Evolutionary conservation across 1,139 yeast species (phyloP), one percentile per base, ranked within the genome.

Genomic region (Suhomyces bribrorum): DNA sequence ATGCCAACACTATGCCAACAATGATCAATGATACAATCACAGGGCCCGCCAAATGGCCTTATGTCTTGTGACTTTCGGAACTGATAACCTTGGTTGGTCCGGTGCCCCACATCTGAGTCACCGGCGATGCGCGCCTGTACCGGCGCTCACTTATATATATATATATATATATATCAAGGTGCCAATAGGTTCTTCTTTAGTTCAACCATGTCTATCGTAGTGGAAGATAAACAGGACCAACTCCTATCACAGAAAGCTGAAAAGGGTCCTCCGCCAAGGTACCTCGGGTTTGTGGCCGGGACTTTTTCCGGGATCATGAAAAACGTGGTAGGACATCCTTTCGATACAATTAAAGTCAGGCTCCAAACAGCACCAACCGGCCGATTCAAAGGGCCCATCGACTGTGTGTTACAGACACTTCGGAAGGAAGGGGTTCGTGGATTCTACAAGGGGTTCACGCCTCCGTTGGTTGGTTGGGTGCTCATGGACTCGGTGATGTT

Each of bases 391-490:
- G 96, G 95, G 2, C 95, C 96, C 0, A 55, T 86, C 53, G 95
- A 88, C 57, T 86, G 95, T 60, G 81, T 86, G 3, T 53, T 72
- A 54, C 81, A 85, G 56, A 88, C 96, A 0, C 54, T 86, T 16
- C 69, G 67, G 44, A 78, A 81, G 23, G 96, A 88, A 56, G 96
- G 96, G 3, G 48, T 81, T 3, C 63, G 71, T 18, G 96, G 95
- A 0, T 77, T 88, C 38, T 88, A 87, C 57, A 81, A 88, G 52
- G 96, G 96, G 0, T 88, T 89, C 48, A 86, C 96, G 0, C 96
- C 96, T 6, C 96, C 96, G 1, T 67, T 89, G 47, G 79, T 87
- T 12, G 97, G 96, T 0, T 89, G 96, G 96, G 88, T 89, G 51
- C 64, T 86, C 44, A 88, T 89, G 96, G 97, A 89, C 57, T 79